These are phyloP conservation scores for Myriosclerotinia scirpicola DNA, from an alignment of 2,329 filamentous ascomycete genomes.

Conservation along the genomic window DNA sequence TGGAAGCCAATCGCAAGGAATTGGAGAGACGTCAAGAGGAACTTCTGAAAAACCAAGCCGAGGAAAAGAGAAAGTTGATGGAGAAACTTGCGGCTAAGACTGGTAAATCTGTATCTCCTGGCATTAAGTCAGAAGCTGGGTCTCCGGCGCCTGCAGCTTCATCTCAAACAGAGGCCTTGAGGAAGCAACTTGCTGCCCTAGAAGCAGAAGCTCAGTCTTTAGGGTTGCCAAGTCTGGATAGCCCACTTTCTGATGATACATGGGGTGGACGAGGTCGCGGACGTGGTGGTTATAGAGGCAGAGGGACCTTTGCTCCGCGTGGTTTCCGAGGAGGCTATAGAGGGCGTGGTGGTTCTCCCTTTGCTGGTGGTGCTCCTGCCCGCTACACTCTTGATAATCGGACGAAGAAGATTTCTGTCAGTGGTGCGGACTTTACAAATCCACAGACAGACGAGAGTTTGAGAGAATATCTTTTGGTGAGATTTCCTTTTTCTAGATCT, in stretches of 20 bases:
- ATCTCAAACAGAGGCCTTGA: slow-evolving; percentile 62
- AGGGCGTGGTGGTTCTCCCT: slow-evolving; percentile 47
- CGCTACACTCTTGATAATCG: slow-evolving; percentile 73
- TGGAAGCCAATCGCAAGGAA: slow-evolving; percentile 61
- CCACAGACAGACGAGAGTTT: slow-evolving; percentile 66
- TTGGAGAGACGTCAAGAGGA: slow-evolving; percentile 64
- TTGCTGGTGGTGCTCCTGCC: slow-evolving; percentile 38
- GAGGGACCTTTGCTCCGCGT: slow-evolving; percentile 38
- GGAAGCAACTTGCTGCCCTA: slow-evolving; percentile 69
- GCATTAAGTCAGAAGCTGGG: slow-evolving; percentile 26
- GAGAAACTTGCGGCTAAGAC: slow-evolving; percentile 61
- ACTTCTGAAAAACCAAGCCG: slow-evolving; percentile 61
- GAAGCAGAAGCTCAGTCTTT: slow-evolving; percentile 70
- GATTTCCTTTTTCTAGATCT: slow-evolving; percentile 35
- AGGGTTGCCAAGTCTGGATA: slow-evolving; percentile 56
- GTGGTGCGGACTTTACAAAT: slow-evolving; percentile 62
- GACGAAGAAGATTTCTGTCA: slow-evolving; percentile 65
- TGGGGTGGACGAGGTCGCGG: slow-evolving; percentile 47
- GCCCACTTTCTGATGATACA: slow-evolving; percentile 47
- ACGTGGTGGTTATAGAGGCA: slow-evolving; percentile 42
- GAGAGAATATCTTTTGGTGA: slow-evolving; percentile 68
- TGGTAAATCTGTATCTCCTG: slow-evolving; percentile 35
- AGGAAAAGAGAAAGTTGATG: slow-evolving; percentile 62
- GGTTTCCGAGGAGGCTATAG: slow-evolving; percentile 48
- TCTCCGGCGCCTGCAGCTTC: slow-evolving; percentile 26